These are phyloP conservation scores for Centella asiatica DNA, from an alignment of 129 eudicot species.

Conservation along the genomic window DNA sequence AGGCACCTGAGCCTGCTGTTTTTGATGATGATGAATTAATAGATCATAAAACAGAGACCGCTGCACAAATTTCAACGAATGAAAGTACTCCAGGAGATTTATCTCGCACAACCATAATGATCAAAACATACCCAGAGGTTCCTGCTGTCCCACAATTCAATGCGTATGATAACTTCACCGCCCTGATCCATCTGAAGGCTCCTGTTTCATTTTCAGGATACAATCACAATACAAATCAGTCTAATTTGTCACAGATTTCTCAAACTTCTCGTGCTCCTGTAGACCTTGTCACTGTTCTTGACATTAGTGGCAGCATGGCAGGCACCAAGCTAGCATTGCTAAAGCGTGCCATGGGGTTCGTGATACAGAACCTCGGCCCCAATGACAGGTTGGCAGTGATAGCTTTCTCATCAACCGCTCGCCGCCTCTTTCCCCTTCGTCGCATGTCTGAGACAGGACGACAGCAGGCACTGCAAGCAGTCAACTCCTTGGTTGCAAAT, in stretches of 20 bases:
- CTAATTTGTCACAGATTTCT: slow-evolving; percentile 31
- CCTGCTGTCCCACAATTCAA: slow-evolving; percentile 41
- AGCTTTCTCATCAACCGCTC: slow-evolving; percentile 83
- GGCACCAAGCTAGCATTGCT: slow-evolving; percentile 80
- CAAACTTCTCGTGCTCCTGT: slow-evolving; percentile 75
- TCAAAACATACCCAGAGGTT: slow-evolving; percentile 59
- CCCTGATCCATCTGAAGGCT: slow-evolving; percentile 64
- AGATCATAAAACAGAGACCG: slow-evolving; percentile 25
- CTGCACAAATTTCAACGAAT: slow-evolving; percentile 13
- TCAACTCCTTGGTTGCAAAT: slow-evolving; percentile 67
- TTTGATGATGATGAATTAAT: slow-evolving; percentile 61
- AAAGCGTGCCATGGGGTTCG: slow-evolving; percentile 89
- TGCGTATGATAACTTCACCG: slow-evolving; percentile 37
- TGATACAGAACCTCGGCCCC: slow-evolving; percentile 82
- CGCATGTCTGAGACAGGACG: slow-evolving; percentile 73
- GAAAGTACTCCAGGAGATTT: slow-evolving; percentile 18
- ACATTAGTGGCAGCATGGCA: slow-evolving; percentile 93
- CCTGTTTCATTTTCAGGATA: slow-evolving; percentile 43
- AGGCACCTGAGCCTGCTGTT: slow-evolving; percentile 54
- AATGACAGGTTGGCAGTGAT: slow-evolving; percentile 71
- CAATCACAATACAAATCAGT: slow-evolving; percentile 20
- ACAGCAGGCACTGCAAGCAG: slow-evolving; percentile 65
- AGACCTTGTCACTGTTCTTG: slow-evolving; percentile 92
- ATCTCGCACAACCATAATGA: slow-evolving; percentile 28
- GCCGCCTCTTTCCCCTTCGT: slow-evolving; percentile 69